Evolutionary conservation across 2,329 filamentous ascomycete genomes (phyloP), one percentile per base, ranked within the genome.

Genomic region (Trichoderma breve): DNA sequence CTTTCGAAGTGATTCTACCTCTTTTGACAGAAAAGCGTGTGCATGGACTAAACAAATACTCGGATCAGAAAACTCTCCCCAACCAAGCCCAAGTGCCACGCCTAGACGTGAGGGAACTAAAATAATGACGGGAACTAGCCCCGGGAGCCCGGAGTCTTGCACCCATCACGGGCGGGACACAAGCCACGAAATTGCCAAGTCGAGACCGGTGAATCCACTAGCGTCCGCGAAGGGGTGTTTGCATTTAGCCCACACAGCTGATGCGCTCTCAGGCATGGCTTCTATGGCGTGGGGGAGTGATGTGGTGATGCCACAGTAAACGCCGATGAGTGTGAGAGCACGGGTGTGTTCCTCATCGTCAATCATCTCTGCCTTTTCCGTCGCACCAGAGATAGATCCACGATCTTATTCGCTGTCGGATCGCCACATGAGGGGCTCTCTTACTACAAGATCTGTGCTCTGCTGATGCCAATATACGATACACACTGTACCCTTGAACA

Each of bases 101-200:
- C 64, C 15, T 67, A 39, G 64, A 8, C 32, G 12, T 28, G 9
- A 34, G 21, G 51, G 32, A 67, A 36, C 64, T 67, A 58, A 58
- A 39, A 58, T 36, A 30, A 39, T 15, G 64, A 55, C 26, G 51
- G 51, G 43, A 34, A 55, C 64, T 67, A 67, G 32, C 51, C 26
- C 53, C 64, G 53, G 64, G 32, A 67, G 26, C 21, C 51, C 28
- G 47, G 64, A 67, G 47, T 36, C 32, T 26, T 39, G 47, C 51
- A 21, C 32, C 64, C 32, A 43, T 63, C 21, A 43, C 60, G n/a
- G 34, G 60, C 60, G 62, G 36, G 55, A 47, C 34, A 15, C 66
- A 61, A 58, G 66, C 66, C 55, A 69, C 55, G 24, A 67, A 58
- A 47, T 61, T 69, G 66, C 55, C 65, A 26, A 18, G 53, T 18